Evolutionary conservation across 345 rosid species (phyloP), one percentile per base, ranked within the genome.

Genomic region (Salix exigua): DNA sequence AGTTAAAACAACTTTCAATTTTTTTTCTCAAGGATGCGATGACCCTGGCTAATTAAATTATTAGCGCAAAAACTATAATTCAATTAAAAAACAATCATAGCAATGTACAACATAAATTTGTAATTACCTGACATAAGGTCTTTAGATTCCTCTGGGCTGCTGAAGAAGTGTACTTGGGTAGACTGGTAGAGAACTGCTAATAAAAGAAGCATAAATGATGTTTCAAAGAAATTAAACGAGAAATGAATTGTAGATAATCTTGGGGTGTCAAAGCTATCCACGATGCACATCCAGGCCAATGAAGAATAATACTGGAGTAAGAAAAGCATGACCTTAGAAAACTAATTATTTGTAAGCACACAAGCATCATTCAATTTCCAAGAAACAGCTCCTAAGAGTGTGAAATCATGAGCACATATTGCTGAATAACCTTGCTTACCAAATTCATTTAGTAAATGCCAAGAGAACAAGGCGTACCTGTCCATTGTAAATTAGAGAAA

Each of bases 101-200:
- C 4, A 50, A 50, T 30, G 12, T 53, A 21, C 48, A 21, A 12
- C 46, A n/a, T 51, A 23, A 51, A 68, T 23, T 42, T 38, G 33
- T 25, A 68, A 40, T 75, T 73, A 91, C 96, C 93, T 83, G 93
- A 68, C 90, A 86, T 23, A 81, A 86, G 83, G 53, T 83, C 87
- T 90, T 93, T 76, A 91, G 70, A 86, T 83, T 91, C 83, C 98
- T 96, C 87, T 96, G 99, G 76, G 91, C 96, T 70, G 85, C 84
- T 72, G 91, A 77, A 76, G 98, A 93, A 77, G 97, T 81, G 40
- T 93, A 96, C 86, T 93, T 96, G 46, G 97, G 97, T 72, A 93
- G 97, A 81, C 76, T 89, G 76, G 82, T 77, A 71, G 88, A 86
- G 82, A 87, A 89, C 99, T 96, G 90, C 14, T 61, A 81, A 61